These are phyloP conservation scores for Bothriochloa decipiens DNA, from an alignment of 176 grass and related monocot genomes.

Conservation along the genomic window DNA sequence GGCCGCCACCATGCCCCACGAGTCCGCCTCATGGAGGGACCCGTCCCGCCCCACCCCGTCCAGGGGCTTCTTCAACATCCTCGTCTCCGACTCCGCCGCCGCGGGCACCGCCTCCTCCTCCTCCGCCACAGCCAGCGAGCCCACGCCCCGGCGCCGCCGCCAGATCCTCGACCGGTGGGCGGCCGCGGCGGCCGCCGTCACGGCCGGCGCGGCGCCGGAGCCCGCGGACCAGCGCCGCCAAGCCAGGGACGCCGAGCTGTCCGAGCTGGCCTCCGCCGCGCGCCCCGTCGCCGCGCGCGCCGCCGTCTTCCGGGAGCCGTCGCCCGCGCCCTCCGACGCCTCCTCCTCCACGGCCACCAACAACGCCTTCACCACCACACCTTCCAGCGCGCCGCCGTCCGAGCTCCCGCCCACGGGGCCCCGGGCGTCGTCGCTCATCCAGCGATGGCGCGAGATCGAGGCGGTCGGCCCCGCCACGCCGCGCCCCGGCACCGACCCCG, in stretches of 20 bases:
- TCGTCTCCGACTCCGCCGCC: constrained; percentile 13
- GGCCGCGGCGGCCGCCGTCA: constrained; percentile 37
- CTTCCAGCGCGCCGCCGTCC: neutral
- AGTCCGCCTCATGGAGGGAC: constrained; percentile 65
- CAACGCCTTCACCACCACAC: too few species aligned
- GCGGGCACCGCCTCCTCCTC: neutral
- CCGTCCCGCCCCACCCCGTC: constrained; percentile 43
- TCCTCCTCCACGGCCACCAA: constrained; percentile 19
- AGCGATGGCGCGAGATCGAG: constrained; percentile 96
- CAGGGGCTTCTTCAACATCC: constrained; percentile 51
- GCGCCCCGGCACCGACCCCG: constrained; percentile 8
- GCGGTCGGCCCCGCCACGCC: constrained; percentile 47
- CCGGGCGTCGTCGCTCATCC: constrained; percentile 90
- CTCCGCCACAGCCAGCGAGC: neutral
- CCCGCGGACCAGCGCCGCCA: constrained; percentile 47
- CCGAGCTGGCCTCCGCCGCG: constrained; percentile 50
- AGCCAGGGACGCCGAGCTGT: constrained; percentile 63
- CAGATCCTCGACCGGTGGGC: constrained; percentile 78
- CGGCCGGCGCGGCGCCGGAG: constrained; percentile 20
- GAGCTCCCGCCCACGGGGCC: constrained; percentile 54
- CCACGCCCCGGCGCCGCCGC: constrained; percentile 47
- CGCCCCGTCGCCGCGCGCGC: constrained; percentile 70
- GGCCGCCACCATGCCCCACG: constrained; percentile 81
- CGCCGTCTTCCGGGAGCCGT: constrained; percentile 53
- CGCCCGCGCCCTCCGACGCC: constrained; percentile 48